Evolutionary conservation across 2,329 filamentous ascomycete genomes (phyloP).

Genomic region (Beauveria pseudobassiana): DNA sequence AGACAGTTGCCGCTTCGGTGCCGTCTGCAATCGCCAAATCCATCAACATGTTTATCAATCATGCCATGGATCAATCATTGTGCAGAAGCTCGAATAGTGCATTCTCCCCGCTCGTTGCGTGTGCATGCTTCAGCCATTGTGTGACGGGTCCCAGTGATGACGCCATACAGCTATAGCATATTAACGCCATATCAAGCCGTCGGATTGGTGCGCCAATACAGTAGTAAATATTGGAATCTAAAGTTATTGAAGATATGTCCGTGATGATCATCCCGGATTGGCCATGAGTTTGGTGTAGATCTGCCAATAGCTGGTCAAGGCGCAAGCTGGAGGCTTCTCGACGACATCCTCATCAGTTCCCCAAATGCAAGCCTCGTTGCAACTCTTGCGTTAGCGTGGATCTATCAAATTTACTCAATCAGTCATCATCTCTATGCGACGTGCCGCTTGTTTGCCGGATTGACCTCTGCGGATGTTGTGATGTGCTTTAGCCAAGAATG

Average conservation of each 20-base stretch:
- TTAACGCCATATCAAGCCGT: background rate
- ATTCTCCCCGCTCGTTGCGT: background rate
- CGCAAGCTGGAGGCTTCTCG: background rate
- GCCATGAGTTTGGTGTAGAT: background rate
- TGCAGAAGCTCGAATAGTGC: background rate
- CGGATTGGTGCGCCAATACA: background rate
- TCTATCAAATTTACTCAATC: background rate
- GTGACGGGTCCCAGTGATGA: background rate
- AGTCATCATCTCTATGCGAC: background rate
- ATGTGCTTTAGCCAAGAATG: constrained; percentile 7
- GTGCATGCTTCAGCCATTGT: constrained; percentile 13
- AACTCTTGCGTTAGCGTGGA: background rate
- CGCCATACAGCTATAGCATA: background rate
- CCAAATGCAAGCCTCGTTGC: background rate
- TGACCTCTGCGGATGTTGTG: background rate
- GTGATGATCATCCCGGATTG: background rate
- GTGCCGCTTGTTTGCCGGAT: background rate
- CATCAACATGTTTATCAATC: background rate
- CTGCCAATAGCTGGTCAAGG: background rate
- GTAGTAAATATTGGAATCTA: background rate
- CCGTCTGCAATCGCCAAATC: background rate
- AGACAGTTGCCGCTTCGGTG: background rate
- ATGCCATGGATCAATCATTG: background rate
- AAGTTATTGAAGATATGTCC: background rate
- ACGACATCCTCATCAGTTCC: background rate